phyloP scores from a whole-genome alignment of 169 alveolate species.

The Plasmodium knowlesi region DNA sequence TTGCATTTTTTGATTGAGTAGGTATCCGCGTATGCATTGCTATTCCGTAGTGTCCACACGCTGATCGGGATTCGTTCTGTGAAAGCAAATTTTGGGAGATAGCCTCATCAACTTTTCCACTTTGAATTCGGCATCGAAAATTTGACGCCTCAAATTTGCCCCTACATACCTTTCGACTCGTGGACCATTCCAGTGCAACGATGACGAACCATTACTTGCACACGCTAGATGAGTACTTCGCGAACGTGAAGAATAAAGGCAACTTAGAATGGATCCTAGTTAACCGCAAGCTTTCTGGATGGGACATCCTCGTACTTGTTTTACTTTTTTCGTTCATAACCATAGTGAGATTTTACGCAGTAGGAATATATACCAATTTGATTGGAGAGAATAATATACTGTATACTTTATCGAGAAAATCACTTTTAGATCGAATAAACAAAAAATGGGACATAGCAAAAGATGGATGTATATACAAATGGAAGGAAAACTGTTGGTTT shows the following conservation, averaged over 20 bases:
- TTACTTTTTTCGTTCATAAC: slow-evolving; percentile 25
- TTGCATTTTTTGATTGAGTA: not conserved
- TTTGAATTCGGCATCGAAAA: not conserved
- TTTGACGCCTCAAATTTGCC: not conserved
- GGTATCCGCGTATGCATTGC: not conserved
- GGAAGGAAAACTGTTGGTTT: slow-evolving; percentile 76
- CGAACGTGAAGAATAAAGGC: not conserved
- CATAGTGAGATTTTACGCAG: slow-evolving; percentile 14
- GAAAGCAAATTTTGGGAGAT: not conserved
- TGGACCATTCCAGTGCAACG: not conserved
- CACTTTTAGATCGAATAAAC: slow-evolving; percentile 42
- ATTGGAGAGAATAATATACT: slow-evolving; percentile 28
- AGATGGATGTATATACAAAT: slow-evolving; percentile 51
- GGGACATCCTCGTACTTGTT: not conserved
- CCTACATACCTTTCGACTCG: not conserved
- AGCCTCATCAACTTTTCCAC: not conserved
- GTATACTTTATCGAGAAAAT: not conserved
- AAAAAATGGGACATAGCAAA: slow-evolving; percentile 43
- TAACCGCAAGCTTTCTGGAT: slow-evolving; percentile 27
- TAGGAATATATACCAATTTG: slow-evolving; percentile 18
- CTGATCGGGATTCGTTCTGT: not conserved
- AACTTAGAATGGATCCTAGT: not conserved
- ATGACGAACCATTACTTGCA: slow-evolving; percentile 47
- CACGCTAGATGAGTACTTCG: slow-evolving; percentile 49
- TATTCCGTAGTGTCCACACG: not conserved